A percentile compares a stretch with the other conserved stretches of the same genome.
Evolutionary conservation across 2,329 filamentous ascomycete species (phyloP).

Genomic region (Colletotrichum magnum): DNA sequence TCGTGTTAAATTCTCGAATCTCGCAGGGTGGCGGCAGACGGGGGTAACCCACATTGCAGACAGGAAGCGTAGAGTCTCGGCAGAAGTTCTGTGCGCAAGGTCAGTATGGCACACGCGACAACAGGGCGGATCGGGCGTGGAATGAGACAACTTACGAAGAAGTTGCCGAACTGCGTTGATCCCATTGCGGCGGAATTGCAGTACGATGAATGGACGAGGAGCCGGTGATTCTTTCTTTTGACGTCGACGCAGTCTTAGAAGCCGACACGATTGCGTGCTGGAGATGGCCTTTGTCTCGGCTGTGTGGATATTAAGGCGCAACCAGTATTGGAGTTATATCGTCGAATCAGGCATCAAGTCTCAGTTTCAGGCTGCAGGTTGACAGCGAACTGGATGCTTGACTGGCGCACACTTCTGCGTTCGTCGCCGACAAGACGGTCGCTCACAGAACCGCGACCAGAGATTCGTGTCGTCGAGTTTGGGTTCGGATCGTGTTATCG

Average conservation of each 20-base stretch:
- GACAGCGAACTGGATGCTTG: background rate
- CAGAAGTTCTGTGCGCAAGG: slow-evolving; percentile 76
- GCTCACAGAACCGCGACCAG: background rate
- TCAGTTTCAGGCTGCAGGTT: background rate
- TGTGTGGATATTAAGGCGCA: background rate
- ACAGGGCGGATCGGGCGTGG: background rate
- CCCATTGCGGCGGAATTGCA: slow-evolving; percentile 62
- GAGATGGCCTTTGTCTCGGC: slow-evolving; percentile 1
- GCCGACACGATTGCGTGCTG: slow-evolving; percentile 2
- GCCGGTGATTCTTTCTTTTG: slow-evolving; percentile 3
- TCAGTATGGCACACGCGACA: slow-evolving; percentile 17
- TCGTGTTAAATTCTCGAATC: slow-evolving; percentile 41
- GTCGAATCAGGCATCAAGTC: slow-evolving; percentile 6
- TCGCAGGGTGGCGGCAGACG: slow-evolving; percentile 25
- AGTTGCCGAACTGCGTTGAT: slow-evolving; percentile 74
- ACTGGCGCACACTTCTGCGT: background rate
- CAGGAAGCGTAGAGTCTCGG: slow-evolving; percentile 84
- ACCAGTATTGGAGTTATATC: slow-evolving; percentile 4
- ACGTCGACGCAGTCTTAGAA: background rate
- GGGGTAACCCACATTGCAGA: slow-evolving; percentile 81
- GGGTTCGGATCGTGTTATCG: background rate
- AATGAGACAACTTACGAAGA: slow-evolving; percentile 61
- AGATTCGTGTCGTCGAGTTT: slow-evolving; percentile 15
- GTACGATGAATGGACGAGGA: background rate
- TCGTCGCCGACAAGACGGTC: background rate